Percentiles rank a stretch among this genome's conserved stretches.
phyloP scores from a whole-genome alignment of 176 grass and related monocot genomes.

The Elaeis guineensis region DNA sequence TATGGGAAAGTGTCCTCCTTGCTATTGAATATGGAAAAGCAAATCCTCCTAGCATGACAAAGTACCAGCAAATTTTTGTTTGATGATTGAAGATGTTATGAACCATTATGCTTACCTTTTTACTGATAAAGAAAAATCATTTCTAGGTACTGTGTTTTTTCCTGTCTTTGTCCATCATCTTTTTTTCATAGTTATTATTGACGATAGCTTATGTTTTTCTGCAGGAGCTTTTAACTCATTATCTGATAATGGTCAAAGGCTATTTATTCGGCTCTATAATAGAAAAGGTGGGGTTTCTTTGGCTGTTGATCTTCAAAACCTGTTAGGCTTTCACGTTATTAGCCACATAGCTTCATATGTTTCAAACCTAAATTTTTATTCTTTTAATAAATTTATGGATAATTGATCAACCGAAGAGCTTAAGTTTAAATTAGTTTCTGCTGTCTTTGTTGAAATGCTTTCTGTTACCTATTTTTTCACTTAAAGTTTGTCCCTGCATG shows the following conservation, averaged over 20 bases:
- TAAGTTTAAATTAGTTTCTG: too few relatives aligned
- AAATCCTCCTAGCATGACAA: conserved; percentile 26
- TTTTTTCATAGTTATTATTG: too few relatives aligned
- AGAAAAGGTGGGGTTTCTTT: conserved; percentile 64
- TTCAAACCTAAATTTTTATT: too few relatives aligned
- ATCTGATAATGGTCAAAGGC: conserved; percentile 61
- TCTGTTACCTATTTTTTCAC: too few relatives aligned
- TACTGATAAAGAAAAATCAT: conserved; percentile 48
- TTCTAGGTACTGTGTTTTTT: conserved; percentile 52
- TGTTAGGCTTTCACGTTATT: conserved; percentile 1
- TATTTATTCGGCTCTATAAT: conserved; percentile 85
- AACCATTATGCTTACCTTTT: conserved; percentile 59
- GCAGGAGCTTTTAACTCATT: conserved; percentile 64
- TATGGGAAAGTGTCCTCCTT: conserved; percentile 45
- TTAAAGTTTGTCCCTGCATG: too few relatives aligned
- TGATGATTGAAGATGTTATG: conserved; percentile 75
- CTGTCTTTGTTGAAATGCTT: too few relatives aligned
- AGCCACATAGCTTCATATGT: too few relatives aligned
- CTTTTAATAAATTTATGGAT: too few relatives aligned
- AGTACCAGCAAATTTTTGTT: conserved; percentile 72
- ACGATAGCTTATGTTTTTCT: not conserved
- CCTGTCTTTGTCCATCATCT: not conserved
- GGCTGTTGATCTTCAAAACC: conserved; percentile 9
- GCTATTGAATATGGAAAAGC: conserved; percentile 40
- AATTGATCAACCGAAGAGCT: too few relatives aligned